phyloP scores from a whole-genome alignment of 1,284 basidiomycete genomes.

The Vanrija humicola region DNA sequence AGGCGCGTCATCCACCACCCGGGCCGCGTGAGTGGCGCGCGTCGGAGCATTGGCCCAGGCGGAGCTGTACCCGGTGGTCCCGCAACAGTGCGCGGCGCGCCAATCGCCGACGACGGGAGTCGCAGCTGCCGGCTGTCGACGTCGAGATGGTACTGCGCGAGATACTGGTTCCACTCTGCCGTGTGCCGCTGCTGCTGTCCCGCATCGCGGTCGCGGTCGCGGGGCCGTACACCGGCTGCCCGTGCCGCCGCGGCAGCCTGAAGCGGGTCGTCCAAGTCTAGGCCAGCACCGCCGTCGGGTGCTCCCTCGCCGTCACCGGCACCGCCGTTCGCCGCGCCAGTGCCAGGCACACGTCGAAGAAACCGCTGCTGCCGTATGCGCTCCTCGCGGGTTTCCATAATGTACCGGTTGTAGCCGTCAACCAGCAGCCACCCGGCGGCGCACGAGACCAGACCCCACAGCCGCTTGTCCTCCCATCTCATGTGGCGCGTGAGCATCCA shows the following conservation, averaged over 20 bases:
- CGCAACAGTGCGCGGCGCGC: neutral
- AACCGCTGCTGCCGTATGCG: neutral
- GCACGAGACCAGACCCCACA: constrained; percentile 34
- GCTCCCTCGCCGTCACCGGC: neutral
- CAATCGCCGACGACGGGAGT: constrained; percentile 17
- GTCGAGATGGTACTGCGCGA: constrained; percentile 21
- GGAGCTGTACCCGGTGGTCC: neutral
- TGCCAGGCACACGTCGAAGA: neutral
- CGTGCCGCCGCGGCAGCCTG: neutral
- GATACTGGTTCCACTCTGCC: constrained; percentile 5
- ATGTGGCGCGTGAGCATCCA: constrained; percentile 42
- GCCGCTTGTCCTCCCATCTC: constrained; percentile 28
- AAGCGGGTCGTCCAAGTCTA: neutral
- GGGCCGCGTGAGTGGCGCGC: constrained; percentile 3
- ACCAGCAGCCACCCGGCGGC: constrained; percentile 33
- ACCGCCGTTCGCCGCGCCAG: neutral
- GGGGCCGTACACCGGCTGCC: neutral
- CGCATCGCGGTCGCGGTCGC: neutral
- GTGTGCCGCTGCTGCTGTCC: neutral
- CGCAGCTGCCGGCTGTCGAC: constrained; percentile 28
- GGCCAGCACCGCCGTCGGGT: no score
- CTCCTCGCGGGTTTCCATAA: neutral
- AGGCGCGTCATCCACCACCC: constrained; percentile 25
- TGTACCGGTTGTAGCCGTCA: constrained; percentile 23
- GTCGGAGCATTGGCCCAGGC: constrained; percentile 2